Evolutionary conservation across 371 early-diverging fungal genomes (phyloP).

Genomic region (Syncephalastrum sp.): DNA sequence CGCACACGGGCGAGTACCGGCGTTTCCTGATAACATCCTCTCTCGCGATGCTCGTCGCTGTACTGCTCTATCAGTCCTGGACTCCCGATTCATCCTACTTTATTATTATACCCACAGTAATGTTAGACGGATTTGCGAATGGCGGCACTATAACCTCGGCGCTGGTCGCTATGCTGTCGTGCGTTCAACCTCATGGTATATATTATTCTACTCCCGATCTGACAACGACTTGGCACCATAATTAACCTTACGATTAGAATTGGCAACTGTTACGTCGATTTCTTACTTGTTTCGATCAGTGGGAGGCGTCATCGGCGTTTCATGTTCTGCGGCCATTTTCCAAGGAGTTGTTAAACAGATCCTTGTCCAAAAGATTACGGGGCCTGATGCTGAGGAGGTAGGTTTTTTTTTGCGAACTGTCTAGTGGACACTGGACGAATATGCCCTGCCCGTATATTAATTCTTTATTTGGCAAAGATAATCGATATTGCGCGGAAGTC

Average conservation of each 20-base stretch:
- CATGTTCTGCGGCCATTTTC: conserved; percentile 40
- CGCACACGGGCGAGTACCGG: conserved; percentile 29
- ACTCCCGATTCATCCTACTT: conserved; percentile 8
- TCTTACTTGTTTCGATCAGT: conserved; percentile 49
- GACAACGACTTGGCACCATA: neutral
- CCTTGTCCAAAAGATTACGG: conserved; percentile 29
- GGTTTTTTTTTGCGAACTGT: too few relatives aligned
- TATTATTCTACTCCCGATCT: neutral
- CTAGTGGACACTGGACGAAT: neutral
- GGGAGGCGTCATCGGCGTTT: conserved; percentile 46
- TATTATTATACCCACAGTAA: conserved; percentile 8
- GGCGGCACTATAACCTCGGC: conserved; percentile 35
- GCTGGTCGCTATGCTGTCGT: conserved; percentile 41
- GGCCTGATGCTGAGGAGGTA: conserved; percentile 44
- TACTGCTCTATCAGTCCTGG: conserved; percentile 28
- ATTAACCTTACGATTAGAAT: conserved; percentile 23
- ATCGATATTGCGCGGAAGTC: conserved; percentile 41
- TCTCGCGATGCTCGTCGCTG: conserved; percentile 11
- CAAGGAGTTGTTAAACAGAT: conserved; percentile 36
- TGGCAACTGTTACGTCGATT: conserved; percentile 46
- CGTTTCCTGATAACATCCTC: conserved; percentile 15
- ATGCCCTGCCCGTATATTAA: neutral
- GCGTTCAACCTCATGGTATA: conserved; percentile 32
- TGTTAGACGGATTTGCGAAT: conserved; percentile 39
- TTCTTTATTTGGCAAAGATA: conserved; percentile 9